Percentiles rank a stretch among this genome's conserved stretches.
Conservation (phyloP, 306 rosid species). For the Morella rubra region DNA sequence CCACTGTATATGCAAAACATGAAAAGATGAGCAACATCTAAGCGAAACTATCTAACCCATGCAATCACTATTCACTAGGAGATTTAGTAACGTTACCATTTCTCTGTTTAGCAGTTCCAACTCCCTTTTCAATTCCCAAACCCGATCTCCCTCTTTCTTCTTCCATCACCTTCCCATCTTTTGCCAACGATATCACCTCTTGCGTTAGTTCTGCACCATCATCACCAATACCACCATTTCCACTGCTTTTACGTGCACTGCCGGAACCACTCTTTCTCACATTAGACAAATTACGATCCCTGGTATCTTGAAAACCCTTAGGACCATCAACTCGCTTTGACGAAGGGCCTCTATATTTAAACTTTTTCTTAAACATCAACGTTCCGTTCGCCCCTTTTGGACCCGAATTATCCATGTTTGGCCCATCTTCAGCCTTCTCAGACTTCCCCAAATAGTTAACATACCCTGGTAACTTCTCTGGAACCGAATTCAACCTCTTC, state of each 20-base stretch:
- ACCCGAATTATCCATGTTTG: constrained; percentile 25
- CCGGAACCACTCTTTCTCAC: constrained; percentile 26
- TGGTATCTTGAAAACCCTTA: constrained; percentile 62
- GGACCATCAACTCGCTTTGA: constrained; percentile 38
- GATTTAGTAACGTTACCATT: constrained; percentile 55
- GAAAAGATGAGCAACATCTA: neutral
- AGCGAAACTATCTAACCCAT: constrained; percentile 16
- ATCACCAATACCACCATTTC: constrained; percentile 29
- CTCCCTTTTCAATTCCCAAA: constrained; percentile 26
- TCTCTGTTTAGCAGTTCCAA: constrained; percentile 23
- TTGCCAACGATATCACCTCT: constrained; percentile 17
- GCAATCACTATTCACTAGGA: neutral
- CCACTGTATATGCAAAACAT: neutral
- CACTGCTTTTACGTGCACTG: constrained; percentile 3
- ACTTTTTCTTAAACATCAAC: constrained; percentile 52
- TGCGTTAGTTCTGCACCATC: constrained; percentile 22
- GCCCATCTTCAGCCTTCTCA: constrained; percentile 26
- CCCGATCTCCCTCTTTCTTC: constrained; percentile 17
- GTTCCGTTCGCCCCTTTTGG: constrained; percentile 33
- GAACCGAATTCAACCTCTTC: constrained; percentile 40
- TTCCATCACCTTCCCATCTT: constrained; percentile 15
- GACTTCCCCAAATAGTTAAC: constrained; percentile 30
- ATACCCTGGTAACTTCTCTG: constrained; percentile 32
- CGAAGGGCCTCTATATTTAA: constrained; percentile 49
- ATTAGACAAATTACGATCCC: constrained; percentile 23